Evolutionary conservation across 2,329 filamentous ascomycete genomes (phyloP).

Genomic region (Zymoseptoria ardabiliae): DNA sequence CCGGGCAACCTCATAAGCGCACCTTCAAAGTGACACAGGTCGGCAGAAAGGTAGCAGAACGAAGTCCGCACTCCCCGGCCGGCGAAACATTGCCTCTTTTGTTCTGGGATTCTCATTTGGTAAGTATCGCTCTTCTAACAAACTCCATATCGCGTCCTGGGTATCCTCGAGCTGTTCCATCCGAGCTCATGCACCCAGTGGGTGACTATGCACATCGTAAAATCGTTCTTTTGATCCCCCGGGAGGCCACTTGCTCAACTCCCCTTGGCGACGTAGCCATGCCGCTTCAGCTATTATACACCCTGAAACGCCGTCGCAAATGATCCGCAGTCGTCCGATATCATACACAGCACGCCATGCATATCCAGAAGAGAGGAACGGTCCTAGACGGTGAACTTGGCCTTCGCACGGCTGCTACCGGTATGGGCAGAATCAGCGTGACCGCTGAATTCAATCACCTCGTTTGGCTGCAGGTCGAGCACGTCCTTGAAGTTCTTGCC

Average conservation of each 20-base stretch:
- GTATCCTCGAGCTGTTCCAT: constrained; percentile 14
- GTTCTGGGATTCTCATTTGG: not conserved
- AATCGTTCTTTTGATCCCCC: constrained; percentile 9
- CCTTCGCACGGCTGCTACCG: constrained; percentile 90
- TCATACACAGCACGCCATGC: not conserved
- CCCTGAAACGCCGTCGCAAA: constrained; percentile 16
- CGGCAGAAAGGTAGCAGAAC: not conserved
- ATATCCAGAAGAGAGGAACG: not conserved
- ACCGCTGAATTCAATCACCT: constrained; percentile 88
- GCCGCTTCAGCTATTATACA: constrained; percentile 14
- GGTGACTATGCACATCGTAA: constrained; percentile 8
- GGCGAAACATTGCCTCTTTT: not conserved
- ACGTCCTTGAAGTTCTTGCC: constrained; percentile 90
- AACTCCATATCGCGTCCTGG: constrained; percentile 12
- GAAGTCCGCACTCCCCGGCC: not conserved
- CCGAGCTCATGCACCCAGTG: constrained; percentile 11
- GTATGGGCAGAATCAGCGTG: constrained; percentile 91
- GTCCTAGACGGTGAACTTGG: constrained; percentile 74
- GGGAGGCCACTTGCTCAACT: constrained; percentile 31
- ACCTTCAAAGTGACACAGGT: too few relatives aligned
- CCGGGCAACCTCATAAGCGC: too few relatives aligned
- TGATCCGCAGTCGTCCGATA: constrained; percentile 5
- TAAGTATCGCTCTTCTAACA: not conserved
- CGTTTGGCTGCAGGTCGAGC: constrained; percentile 66
- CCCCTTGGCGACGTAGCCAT: constrained; percentile 20